These are phyloP conservation scores for Metschnikowia cubensis DNA, from an alignment of 805 yeast species.

Conservation along the genomic window DNA sequence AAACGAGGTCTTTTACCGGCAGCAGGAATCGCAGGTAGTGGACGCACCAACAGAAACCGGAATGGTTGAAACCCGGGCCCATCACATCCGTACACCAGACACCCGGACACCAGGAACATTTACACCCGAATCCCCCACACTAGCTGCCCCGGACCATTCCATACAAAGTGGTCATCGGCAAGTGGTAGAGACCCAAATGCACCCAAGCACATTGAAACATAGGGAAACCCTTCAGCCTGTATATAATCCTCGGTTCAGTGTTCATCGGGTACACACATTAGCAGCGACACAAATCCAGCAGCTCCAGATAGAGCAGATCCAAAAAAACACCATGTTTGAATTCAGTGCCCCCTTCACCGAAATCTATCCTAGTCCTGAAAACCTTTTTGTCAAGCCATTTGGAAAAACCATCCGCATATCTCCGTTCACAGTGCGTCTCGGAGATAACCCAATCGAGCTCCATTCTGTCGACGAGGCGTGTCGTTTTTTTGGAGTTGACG, in stretches of 20 bases:
- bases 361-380: conserved; percentile 8
- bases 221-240: neutral
- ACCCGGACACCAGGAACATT: neutral
- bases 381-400: conserved; percentile 15
- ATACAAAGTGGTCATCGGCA: neutral
- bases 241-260: neutral
- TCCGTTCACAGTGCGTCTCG: conserved; percentile 8
- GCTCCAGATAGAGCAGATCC: neutral
- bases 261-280: neutral
- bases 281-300: neutral
- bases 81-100: neutral
- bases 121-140: neutral
- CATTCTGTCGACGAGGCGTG: conserved; percentile 12
- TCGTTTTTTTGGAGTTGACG: conserved; percentile 14
- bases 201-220: no score
- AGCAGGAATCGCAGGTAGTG: neutral
- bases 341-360: neutral
- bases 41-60: neutral
- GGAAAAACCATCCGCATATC: conserved; percentile 15
- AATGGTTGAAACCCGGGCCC: no score
- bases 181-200: neutral
- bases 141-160: neutral
- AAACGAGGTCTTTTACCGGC: conserved; percentile 4
- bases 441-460: conserved; percentile 6
- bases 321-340: conserved; percentile 5